These are phyloP conservation scores for Acanthamoeba triangularis DNA, from an alignment of 208 protist genomes.

Conservation along the genomic window DNA sequence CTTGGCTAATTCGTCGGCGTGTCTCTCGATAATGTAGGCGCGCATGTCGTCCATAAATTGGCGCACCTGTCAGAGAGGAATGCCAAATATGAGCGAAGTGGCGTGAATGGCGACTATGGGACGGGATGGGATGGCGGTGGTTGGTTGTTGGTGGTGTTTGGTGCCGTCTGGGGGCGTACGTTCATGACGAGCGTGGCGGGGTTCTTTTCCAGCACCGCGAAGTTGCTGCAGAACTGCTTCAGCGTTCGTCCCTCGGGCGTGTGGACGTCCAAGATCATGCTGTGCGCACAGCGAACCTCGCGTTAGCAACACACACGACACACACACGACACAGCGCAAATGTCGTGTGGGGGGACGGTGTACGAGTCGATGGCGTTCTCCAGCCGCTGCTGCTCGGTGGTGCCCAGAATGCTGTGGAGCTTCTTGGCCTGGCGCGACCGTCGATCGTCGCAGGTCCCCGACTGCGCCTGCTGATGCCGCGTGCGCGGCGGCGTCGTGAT, in stretches of 20 bases:
- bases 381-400: conserved; percentile 59
- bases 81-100: not conserved
- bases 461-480: not conserved
- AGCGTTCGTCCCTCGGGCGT: not conserved
- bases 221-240: conserved; percentile 45
- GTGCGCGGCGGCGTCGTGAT: not conserved
- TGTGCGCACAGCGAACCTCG: not conserved
- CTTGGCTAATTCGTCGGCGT: conserved; percentile 13
- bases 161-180: not conserved
- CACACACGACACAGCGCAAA: no score
- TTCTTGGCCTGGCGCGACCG: conserved; percentile 6
- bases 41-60: conserved; percentile 65
- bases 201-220: conserved; percentile 40
- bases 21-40: conserved; percentile 11
- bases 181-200: conserved; percentile 57
- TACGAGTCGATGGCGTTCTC: conserved; percentile 27
- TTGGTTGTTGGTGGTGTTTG: no score
- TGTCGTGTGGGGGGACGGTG: not conserved
- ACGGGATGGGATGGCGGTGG: no score
- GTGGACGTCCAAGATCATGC: not conserved
- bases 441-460: not conserved
- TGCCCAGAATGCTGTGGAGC: conserved; percentile 2
- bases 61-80: not conserved
- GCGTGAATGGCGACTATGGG: no score
- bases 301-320: not conserved